Percentiles rank a stretch among this genome's conserved stretches.
Evolutionary conservation across 2,329 filamentous ascomycete species (phyloP).

Genomic region (Penicillium hordei): DNA sequence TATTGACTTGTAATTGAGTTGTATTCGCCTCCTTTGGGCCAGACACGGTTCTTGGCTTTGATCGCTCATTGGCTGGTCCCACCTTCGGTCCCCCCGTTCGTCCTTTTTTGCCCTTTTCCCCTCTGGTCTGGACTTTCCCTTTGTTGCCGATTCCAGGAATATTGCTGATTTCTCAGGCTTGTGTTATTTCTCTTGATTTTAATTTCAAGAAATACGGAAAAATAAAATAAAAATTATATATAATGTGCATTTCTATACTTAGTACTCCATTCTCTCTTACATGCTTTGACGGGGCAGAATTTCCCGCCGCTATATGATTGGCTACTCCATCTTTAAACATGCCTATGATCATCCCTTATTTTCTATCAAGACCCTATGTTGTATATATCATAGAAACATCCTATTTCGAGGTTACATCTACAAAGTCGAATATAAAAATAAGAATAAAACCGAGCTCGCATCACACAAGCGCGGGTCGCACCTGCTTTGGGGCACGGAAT

Average conservation of each 20-base stretch:
- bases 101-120: slow-evolving; percentile 6
- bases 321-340: background rate
- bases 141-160: background rate
- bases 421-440: background rate
- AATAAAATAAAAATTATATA: too few relatives aligned
- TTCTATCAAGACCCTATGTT: background rate
- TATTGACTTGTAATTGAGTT: background rate
- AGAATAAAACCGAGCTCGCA: background rate
- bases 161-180: background rate
- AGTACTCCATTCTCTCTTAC: background rate
- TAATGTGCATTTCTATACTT: background rate
- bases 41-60: slow-evolving; percentile 2
- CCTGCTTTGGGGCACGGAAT: slow-evolving; percentile 3
- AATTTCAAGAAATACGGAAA: background rate
- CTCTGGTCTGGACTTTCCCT: slow-evolving; percentile 8
- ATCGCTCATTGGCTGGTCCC: background rate
- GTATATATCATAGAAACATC: background rate
- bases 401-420: background rate
- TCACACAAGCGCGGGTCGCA: slow-evolving; percentile 6
- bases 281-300: background rate
- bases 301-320: background rate
- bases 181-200: background rate
- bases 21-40: background rate
- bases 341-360: background rate
- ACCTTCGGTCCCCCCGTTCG: background rate